Percentiles rank a stretch among this genome's conserved stretches.
These are phyloP conservation scores for Nidula niveotomentosa DNA, from an alignment of 1,284 basidiomycete genomes.

Conservation along the genomic window DNA sequence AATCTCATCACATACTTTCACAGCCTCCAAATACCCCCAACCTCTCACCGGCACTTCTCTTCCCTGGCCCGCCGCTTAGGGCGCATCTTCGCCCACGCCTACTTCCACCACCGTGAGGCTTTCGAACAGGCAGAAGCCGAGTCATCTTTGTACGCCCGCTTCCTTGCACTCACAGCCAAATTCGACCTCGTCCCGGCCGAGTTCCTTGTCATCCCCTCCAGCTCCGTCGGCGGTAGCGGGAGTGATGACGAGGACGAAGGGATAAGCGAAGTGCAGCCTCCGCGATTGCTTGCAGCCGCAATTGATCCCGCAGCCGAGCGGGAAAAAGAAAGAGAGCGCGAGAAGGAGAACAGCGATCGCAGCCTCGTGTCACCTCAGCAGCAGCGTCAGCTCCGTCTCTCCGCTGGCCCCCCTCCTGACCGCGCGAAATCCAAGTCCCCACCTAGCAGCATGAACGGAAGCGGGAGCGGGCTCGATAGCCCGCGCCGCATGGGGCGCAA, in stretches of 20 bases:
- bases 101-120: slow-evolving; percentile 90
- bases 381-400: too few relatives aligned
- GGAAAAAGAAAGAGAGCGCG: too few relatives aligned
- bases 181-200: slow-evolving; percentile 84
- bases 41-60: slow-evolving; percentile 86
- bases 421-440: too few relatives aligned
- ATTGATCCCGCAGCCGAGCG: too few relatives aligned
- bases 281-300: too few relatives aligned
- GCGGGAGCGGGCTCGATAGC: not conserved
- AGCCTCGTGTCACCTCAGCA: too few relatives aligned
- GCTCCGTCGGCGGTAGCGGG: slow-evolving; percentile 11
- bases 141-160: slow-evolving; percentile 89
- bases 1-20: not conserved
- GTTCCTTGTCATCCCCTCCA: slow-evolving; percentile 77
- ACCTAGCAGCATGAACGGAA: too few relatives aligned
- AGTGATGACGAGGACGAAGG: too few relatives aligned
- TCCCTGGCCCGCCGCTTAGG: slow-evolving; percentile 88
- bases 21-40: slow-evolving; percentile 77
- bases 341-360: too few relatives aligned
- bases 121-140: slow-evolving; percentile 92
- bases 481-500: slow-evolving; percentile 56
- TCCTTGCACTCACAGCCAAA: slow-evolving; percentile 78
- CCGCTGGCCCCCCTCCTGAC: too few relatives aligned
- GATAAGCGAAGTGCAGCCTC: too few relatives aligned
- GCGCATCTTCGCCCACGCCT: slow-evolving; percentile 95